Base-by-base conservation (phyloP, 352 stramenopile species). In the Phytophthora citricola region DNA sequence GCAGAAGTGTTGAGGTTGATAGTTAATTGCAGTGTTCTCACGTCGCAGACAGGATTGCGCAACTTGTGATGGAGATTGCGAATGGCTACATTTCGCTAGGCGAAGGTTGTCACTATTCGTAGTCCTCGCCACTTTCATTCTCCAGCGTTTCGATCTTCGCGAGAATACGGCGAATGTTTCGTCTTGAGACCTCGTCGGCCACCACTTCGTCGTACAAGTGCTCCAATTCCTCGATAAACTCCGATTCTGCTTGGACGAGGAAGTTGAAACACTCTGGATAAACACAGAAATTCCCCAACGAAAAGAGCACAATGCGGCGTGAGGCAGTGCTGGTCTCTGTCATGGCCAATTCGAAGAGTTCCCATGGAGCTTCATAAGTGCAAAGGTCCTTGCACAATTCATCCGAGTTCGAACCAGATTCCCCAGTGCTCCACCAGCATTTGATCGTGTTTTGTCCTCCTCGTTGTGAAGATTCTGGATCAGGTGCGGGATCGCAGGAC, bases 321-420 rank as follows among this genome's bases (percentile, higher is more conserved):
- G 91, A 90, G 6, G 78, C 65, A 0, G 76, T 71, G 57, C 77
- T 90, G 2, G 75, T 59, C 40, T 97, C 90, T 1, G 59, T 77
- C 51, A 88, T 73, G 20, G 84, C 88, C 24, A 92, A 62, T 24
- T 83, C 66, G 3, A 97, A 84, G 0, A 98, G 78, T 45, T 85
- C 73, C n/a, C 68, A 69, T 1, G 89, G 90, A 1, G 89, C 89
- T 29, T 86, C 58, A 12, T 78, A 45, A 0, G 48, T 40, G n/a
- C 87, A 92, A 3, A 98, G 77, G 1, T 86, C 86, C 1, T 20
- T 57, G 27, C 83, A 93, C 0, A 98, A 75, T 12, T 79, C 57
- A 29, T 88, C 78, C 11, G 89, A 95, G 68, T 98, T 98, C 95
- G 84, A 10, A 98, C 85, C 10, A 98, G 76, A 66, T 98, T 98